phyloP scores from a whole-genome alignment of 2,329 filamentous ascomycete species.

The Aspergillus tanneri region DNA sequence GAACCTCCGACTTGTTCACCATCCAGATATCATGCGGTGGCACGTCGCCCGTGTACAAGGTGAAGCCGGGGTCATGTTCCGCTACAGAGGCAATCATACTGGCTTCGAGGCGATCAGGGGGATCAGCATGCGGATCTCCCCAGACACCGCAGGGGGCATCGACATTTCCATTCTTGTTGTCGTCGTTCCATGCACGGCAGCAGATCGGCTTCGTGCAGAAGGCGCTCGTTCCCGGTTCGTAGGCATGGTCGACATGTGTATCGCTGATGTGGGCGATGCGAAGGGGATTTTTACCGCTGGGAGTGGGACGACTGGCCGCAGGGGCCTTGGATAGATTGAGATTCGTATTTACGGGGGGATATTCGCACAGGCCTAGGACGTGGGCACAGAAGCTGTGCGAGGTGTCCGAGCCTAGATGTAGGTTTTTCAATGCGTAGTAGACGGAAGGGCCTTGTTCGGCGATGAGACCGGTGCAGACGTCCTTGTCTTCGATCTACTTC shows the following conservation, averaged over 20 bases:
- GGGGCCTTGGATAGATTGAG: slow-evolving; percentile 48
- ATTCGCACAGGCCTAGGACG: slow-evolving; percentile 55
- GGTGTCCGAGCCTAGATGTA: slow-evolving; percentile 51
- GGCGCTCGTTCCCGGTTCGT: slow-evolving; percentile 54
- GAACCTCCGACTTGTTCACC: slow-evolving; percentile 33
- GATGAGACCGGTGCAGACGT: slow-evolving; percentile 57
- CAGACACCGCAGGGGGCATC: slow-evolving; percentile 52
- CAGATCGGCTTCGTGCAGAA: slow-evolving; percentile 61
- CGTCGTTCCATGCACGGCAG: slow-evolving; percentile 54
- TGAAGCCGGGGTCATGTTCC: slow-evolving; percentile 50
- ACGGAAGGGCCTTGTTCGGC: slow-evolving; percentile 55
- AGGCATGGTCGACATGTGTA: slow-evolving; percentile 59
- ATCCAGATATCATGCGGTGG: slow-evolving; percentile 52
- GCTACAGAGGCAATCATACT: slow-evolving; percentile 51
- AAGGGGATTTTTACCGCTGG: no score
- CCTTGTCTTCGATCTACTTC: slow-evolving; percentile 50
- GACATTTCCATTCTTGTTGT: slow-evolving; percentile 51
- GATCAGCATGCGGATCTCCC: slow-evolving; percentile 56
- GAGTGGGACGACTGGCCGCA: slow-evolving; percentile 48
- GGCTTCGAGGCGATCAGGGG: slow-evolving; percentile 52
- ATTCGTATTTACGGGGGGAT: slow-evolving; percentile 47
- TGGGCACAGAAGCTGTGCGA: slow-evolving; percentile 54
- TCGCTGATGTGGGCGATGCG: slow-evolving; percentile 61
- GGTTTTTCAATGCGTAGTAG: slow-evolving; percentile 49
- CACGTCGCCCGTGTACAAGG: slow-evolving; percentile 62